Evolutionary conservation across 768 basidiomycete species (phyloP).

Genomic region (Scleroderma citrinum): DNA sequence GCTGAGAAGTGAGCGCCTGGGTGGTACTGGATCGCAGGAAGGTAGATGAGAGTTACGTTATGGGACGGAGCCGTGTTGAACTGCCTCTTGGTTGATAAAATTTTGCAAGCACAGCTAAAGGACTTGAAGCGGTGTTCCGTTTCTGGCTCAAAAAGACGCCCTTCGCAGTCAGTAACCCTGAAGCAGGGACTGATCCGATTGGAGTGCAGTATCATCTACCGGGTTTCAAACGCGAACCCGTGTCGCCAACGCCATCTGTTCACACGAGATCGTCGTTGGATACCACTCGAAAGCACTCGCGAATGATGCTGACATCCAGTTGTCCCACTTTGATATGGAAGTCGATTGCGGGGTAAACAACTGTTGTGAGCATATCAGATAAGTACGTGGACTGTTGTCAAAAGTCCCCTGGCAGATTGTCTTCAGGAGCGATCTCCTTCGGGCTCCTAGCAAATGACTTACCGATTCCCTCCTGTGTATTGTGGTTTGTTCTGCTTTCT

Average conservation of each 20-base stretch:
- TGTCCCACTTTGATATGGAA: conserved; percentile 1
- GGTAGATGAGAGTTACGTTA: not conserved
- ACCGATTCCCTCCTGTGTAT: too few species aligned
- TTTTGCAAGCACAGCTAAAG: not conserved
- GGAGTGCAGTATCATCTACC: too few species aligned
- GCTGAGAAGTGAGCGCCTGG: conserved; percentile 5
- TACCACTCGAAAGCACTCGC: not conserved
- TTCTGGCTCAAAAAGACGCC: not conserved
- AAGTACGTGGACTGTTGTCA: too few species aligned
- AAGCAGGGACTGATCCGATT: not conserved
- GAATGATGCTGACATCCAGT: not conserved
- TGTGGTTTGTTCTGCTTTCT: too few species aligned
- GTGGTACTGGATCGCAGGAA: not conserved
- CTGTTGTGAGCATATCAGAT: too few species aligned
- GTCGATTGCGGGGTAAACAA: too few species aligned
- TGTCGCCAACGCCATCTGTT: not conserved
- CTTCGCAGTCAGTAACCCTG: not conserved
- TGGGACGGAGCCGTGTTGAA: not conserved
- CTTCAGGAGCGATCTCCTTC: too few species aligned
- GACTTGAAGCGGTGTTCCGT: not conserved
- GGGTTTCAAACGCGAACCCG: not conserved
- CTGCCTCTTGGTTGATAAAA: not conserved
- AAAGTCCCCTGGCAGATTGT: too few species aligned
- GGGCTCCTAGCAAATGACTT: too few species aligned
- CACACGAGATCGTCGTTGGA: conserved; percentile 2